phyloP scores from a whole-genome alignment of 2,329 filamentous ascomycete genomes.

The Penicillium oxalicum region DNA sequence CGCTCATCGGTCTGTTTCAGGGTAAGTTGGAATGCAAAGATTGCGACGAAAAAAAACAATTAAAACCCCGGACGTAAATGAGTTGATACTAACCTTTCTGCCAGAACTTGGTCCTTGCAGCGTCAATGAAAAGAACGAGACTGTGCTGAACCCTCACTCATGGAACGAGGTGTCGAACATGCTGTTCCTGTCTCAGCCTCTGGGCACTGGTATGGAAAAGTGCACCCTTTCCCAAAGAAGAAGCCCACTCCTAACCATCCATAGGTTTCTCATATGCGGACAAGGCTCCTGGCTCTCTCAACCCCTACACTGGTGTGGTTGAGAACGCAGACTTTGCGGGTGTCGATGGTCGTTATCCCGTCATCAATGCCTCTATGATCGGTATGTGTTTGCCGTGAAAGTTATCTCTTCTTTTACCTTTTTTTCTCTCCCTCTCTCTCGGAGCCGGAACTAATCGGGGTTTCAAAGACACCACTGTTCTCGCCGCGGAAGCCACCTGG shows the following conservation, averaged over 20 bases:
- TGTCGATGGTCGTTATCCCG: slow-evolving; percentile 44
- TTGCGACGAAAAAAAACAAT: too few relatives aligned
- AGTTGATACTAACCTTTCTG: slow-evolving; percentile 3
- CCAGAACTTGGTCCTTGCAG: slow-evolving; percentile 40
- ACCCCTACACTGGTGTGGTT: slow-evolving; percentile 41
- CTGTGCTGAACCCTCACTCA: slow-evolving; percentile 51
- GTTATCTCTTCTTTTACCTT: neutral
- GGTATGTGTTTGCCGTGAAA: slow-evolving; percentile 16
- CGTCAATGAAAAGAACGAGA: slow-evolving; percentile 41
- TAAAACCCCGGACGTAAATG: too few relatives aligned
- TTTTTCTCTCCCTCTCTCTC: too few relatives aligned
- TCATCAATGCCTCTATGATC: slow-evolving; percentile 45
- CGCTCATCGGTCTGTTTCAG: slow-evolving; percentile 39
- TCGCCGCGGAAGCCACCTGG: slow-evolving; percentile 52
- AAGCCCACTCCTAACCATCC: neutral
- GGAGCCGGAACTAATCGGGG: neutral
- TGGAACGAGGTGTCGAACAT: slow-evolving; percentile 58
- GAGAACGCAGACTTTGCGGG: slow-evolving; percentile 40
- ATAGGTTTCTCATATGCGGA: slow-evolving; percentile 33
- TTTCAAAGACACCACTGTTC: slow-evolving; percentile 47
- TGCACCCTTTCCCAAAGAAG: neutral
- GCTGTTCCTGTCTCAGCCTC: slow-evolving; percentile 57
- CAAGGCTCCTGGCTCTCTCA: slow-evolving; percentile 37
- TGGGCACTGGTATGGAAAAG: slow-evolving; percentile 45
- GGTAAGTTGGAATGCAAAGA: slow-evolving; percentile 17